Evolutionary conservation across 1,284 basidiomycete species (phyloP).

Genomic region (Ustilago lituana): DNA sequence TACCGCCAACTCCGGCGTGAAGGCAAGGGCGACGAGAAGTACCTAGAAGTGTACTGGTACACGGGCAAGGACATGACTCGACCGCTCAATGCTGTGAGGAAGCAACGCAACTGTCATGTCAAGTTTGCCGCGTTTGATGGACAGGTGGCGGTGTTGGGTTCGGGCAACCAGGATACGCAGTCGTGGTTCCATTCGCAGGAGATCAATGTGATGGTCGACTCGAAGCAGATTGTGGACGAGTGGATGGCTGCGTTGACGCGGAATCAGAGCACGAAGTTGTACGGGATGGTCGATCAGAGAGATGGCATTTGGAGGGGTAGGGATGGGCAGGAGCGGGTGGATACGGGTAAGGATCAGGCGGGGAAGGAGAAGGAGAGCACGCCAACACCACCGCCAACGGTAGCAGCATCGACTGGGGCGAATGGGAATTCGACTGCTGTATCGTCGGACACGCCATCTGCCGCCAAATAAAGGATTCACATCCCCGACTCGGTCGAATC

Average conservation of each 20-base stretch:
- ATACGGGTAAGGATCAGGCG: slow-evolving; percentile 50
- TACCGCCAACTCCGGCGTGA: slow-evolving; percentile 69
- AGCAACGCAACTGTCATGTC: slow-evolving; percentile 76
- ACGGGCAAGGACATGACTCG: slow-evolving; percentile 76
- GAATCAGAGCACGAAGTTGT: slow-evolving; percentile 78
- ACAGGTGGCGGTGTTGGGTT: slow-evolving; percentile 77
- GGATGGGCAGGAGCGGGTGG: slow-evolving; percentile 62
- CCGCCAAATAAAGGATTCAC: too few relatives aligned
- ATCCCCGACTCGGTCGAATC: too few relatives aligned
- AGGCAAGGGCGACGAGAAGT: slow-evolving; percentile 68
- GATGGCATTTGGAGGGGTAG: slow-evolving; percentile 78
- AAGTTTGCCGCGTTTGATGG: slow-evolving; percentile 81
- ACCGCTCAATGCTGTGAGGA: slow-evolving; percentile 77
- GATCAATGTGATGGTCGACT: slow-evolving; percentile 80
- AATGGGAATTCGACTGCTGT: background rate
- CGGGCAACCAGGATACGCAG: slow-evolving; percentile 74
- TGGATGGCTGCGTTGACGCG: slow-evolving; percentile 75
- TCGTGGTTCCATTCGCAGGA: slow-evolving; percentile 83
- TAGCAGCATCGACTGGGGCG: background rate
- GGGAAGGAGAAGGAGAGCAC: slow-evolving; percentile 6
- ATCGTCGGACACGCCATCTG: too few relatives aligned
- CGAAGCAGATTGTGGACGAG: slow-evolving; percentile 72
- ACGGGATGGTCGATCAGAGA: slow-evolving; percentile 73
- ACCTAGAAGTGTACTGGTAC: slow-evolving; percentile 76
- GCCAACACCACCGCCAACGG: slow-evolving; percentile 1